Base-by-base conservation (phyloP, 1,284 basidiomycete species). In the Melampsora larici-populina region DNA sequence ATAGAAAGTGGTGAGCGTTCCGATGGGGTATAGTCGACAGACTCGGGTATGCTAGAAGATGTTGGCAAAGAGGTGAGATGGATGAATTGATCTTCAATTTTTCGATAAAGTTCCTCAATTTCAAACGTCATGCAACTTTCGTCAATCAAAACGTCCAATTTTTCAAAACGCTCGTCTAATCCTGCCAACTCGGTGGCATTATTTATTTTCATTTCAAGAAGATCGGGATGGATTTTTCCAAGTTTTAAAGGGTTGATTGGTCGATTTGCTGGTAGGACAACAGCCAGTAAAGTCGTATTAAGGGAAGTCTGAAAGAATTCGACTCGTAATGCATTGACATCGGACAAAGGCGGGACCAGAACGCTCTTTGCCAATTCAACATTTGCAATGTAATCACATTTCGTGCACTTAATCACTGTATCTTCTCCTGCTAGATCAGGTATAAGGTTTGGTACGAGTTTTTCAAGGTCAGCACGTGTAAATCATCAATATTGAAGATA, bases 351-450 rank as follows among this genome's bases (percentile, higher is more conserved):
- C n/a, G 68, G 69, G 11, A 48, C 55, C 24, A 74, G 43, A 3
- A 65, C 33, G 9, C 78, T 79, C 31, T 29, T 65, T 0, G 84
- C 84, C 64, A 82, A 80, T 69, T 84, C 84, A 4, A 73, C 72
- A 72, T 85, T 85, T 18, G 84, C 84, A 0, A 81, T 75, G 62
- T 83, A 84, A 2, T 33, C n/a, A 78, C 84, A 85, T 17, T 33
- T 33, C 4, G 71, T 17, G 79, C 84, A 85, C 8, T 80, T 79
- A 15, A 85, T 74, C 17, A 85, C 58, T 9, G 80, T 82, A 75
- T 85, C 84, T 79, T 85, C 84, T 18, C 84, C 84, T n/a, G 82
- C 82, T 29, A 79, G 55, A 58, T 58, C 18, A n/a, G 7, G 26
- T 7, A 58, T 24, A 24, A 8, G 40, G 6, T 43, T 43, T 43